These are phyloP conservation scores for Lineolata rhizophorae DNA, from an alignment of 495 filamentous ascomycete genomes.

Conservation along the genomic window DNA sequence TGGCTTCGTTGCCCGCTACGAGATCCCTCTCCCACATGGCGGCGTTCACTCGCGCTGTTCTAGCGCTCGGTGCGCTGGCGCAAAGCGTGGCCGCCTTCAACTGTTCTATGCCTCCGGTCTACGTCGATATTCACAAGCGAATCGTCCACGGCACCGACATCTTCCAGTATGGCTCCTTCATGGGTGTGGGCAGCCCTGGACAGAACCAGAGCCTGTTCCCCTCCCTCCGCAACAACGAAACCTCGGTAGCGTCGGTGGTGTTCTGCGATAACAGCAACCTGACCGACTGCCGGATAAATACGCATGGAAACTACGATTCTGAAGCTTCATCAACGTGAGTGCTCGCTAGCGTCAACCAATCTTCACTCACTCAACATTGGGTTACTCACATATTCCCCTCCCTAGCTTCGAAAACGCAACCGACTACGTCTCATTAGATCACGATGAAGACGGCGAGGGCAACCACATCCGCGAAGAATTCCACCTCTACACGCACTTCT, in stretches of 20 bases:
- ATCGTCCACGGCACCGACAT: conserved; percentile 8
- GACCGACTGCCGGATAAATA: conserved; percentile 7
- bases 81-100: conserved; percentile 13
- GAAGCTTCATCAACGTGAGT: conserved; percentile 9
- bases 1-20: no score
- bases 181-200: conserved; percentile 13
- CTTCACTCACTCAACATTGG: no score
- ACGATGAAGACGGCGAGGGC: no score
- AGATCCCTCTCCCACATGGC: no score
- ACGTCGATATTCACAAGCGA: conserved; percentile 17
- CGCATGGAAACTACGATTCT: conserved; percentile 9
- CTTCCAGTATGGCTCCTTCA: conserved; percentile 17
- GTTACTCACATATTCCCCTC: no score
- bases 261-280: conserved; percentile 14
- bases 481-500: conserved; percentile 17
- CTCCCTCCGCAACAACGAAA: conserved; percentile 15
- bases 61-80: conserved; percentile 4
- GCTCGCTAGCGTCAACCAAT: no score
- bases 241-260: conserved; percentile 6
- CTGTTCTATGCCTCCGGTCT: conserved; percentile 15
- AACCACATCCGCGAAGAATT: no score
- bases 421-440: no score
- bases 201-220: conserved; percentile 18
- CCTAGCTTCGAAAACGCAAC: no score
- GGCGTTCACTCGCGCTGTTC: neutral